These are phyloP conservation scores for Leishmania tarentolae DNA, from an alignment of 208 protist genomes.

Conservation along the genomic window DNA sequence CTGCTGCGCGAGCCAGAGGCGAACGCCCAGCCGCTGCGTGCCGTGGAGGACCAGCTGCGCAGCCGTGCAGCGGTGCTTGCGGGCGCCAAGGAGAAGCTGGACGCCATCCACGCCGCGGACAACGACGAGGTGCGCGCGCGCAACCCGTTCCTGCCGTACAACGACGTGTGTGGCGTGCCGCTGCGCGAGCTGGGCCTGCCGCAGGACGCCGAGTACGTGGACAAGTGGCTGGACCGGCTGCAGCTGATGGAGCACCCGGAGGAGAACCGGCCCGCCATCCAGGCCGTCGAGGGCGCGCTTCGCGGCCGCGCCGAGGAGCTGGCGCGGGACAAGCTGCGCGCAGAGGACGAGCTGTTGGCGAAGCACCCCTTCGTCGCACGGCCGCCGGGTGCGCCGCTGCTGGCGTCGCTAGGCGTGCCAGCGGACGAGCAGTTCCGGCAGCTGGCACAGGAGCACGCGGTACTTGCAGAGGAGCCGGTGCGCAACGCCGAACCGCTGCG, in stretches of 20 bases:
- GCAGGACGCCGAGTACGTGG: constrained; percentile 28
- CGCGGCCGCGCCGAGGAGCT: constrained; percentile 43
- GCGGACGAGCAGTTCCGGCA: neutral
- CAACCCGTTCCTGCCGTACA: constrained; percentile 46
- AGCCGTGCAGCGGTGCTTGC: constrained; percentile 28
- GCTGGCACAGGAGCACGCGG: neutral
- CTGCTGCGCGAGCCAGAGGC: constrained; percentile 5
- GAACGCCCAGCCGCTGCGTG: neutral
- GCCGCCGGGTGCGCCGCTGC: constrained; percentile 26
- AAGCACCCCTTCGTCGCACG: constrained; percentile 40
- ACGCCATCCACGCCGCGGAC: constrained; percentile 25
- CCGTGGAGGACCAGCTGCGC: neutral
- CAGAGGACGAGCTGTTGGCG: constrained; percentile 7
- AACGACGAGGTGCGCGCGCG: constrained; percentile 42
- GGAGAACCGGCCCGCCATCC: constrained; percentile 43
- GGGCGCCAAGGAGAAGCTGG: constrained; percentile 17
- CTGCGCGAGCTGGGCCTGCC: constrained; percentile 35
- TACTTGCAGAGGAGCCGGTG: neutral
- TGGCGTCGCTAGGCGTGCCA: neutral
- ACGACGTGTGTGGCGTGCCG: constrained; percentile 33
- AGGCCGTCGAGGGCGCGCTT: constrained; percentile 34
- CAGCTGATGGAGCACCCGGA: constrained; percentile 44
- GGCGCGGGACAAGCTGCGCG: constrained; percentile 33
- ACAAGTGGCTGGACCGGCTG: constrained; percentile 28
- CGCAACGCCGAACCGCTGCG: neutral